Evolutionary conservation across 2,329 filamentous ascomycete genomes (phyloP), one percentile per base, ranked within the genome.

Genomic region (Colletotrichum plurivorum): DNA sequence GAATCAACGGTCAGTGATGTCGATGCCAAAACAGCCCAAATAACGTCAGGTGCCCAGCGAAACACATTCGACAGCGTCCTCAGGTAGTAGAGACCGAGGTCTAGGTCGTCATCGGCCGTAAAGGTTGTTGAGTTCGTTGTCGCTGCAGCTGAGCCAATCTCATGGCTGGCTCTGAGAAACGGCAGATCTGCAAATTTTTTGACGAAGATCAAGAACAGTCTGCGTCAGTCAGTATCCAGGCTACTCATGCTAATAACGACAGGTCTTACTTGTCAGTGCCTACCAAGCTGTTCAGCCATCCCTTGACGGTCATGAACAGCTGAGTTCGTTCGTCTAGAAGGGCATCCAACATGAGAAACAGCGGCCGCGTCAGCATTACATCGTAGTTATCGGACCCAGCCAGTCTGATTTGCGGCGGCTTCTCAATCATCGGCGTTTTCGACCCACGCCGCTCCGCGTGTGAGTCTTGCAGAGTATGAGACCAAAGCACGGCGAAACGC

Each of bases 261-360:
- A 39, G 5, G 20, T 78, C 83, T 75, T 80, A 90, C 89, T 88
- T 89, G 72, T 92, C 89, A 71, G 90, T 85, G 3, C 89, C 88
- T 65, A 89, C 79, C 74, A 90, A 84, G 64, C 78, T 90, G 73
- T 93, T 92, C 4, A 98, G 84, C 95, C 95, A 98, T 56, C 88
- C 90, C 74, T 92, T 92, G 46, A 94, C 89, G 27, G 92, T 92
- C 80, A 94, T 92, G 71, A 92, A 94, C 15, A 92, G 83, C 73
- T 95, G 93, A 2, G 90, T 92, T 20, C 88, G 86, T 69, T 94
- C 90, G 67, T 95, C 91, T 18, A 88, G 81, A 1, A 98, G 83
- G 1, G 91, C 87, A 78, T 98, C 95, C 27, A 98, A 84, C 71
- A 97, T 86, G 12, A 97, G 81, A 71, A 98, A 92, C 18, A 97